Conservation (phyloP, 2,329 filamentous ascomycete species). For the Ciborinia camelliae region DNA sequence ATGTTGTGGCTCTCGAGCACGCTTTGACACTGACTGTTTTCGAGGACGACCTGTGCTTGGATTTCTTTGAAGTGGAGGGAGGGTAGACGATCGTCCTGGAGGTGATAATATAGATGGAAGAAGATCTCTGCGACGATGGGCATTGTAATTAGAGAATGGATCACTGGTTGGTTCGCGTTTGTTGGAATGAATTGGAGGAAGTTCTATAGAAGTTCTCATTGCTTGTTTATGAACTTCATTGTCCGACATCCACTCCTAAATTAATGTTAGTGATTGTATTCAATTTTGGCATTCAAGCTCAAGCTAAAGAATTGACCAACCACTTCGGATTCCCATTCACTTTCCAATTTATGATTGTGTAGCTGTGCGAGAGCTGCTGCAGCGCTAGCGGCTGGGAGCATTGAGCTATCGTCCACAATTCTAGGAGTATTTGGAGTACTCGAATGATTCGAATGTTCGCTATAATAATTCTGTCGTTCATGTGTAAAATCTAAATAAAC, state of each 20-base stretch:
- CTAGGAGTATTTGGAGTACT: slow-evolving; percentile 67
- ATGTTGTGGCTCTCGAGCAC: slow-evolving; percentile 71
- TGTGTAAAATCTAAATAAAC: slow-evolving; percentile 48
- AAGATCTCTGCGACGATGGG: slow-evolving; percentile 64
- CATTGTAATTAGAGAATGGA: slow-evolving; percentile 61
- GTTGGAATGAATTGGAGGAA: slow-evolving; percentile 63
- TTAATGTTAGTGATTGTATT: background rate
- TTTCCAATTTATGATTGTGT: slow-evolving; percentile 71
- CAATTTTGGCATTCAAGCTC: background rate
- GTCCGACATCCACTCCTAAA: slow-evolving; percentile 69
- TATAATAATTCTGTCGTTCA: slow-evolving; percentile 65
- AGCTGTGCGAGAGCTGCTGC: slow-evolving; percentile 85
- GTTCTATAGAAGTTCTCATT: slow-evolving; percentile 62
- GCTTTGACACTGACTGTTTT: slow-evolving; percentile 83
- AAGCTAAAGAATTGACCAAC: slow-evolving; percentile 48
- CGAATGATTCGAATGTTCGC: slow-evolving; percentile 50
- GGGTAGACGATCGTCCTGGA: slow-evolving; percentile 79
- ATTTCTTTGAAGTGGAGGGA: slow-evolving; percentile 76
- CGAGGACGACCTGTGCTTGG: slow-evolving; percentile 69
- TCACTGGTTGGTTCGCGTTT: slow-evolving; percentile 59
- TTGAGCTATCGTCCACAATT: slow-evolving; percentile 64
- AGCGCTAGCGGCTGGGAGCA: slow-evolving; percentile 68
- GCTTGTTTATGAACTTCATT: slow-evolving; percentile 61
- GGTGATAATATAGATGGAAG: slow-evolving; percentile 82
- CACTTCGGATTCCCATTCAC: slow-evolving; percentile 74